These are phyloP conservation scores for Penicillium sclerotiorum DNA, from an alignment of 2,329 filamentous ascomycete genomes.

Conservation along the genomic window DNA sequence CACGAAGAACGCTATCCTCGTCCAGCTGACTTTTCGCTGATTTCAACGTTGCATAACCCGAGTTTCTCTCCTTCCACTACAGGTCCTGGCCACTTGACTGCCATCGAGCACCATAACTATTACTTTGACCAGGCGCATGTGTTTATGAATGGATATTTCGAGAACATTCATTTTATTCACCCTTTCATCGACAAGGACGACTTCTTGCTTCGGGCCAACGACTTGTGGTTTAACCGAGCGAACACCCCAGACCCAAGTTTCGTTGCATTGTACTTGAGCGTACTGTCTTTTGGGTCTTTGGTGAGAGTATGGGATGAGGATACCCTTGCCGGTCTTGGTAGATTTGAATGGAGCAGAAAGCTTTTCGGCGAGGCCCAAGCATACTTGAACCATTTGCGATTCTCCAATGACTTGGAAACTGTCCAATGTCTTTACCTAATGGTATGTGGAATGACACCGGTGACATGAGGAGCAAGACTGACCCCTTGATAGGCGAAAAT, in stretches of 20 bases:
- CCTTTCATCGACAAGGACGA: slow-evolving; percentile 52
- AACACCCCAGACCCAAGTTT: slow-evolving; percentile 44
- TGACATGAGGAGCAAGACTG: not conserved
- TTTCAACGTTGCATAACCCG: slow-evolving; percentile 52
- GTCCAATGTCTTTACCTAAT: slow-evolving; percentile 54
- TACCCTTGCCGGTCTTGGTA: slow-evolving; percentile 46
- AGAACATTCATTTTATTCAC: slow-evolving; percentile 53
- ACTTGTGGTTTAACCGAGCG: slow-evolving; percentile 44
- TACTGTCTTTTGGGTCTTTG: slow-evolving; percentile 51
- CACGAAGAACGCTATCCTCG: slow-evolving; percentile 16
- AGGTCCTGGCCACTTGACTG: slow-evolving; percentile 22
- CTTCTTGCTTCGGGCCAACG: slow-evolving; percentile 48
- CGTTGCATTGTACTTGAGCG: slow-evolving; percentile 51
- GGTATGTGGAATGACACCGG: slow-evolving; percentile 26
- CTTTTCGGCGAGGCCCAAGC: slow-evolving; percentile 49
- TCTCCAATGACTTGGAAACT: slow-evolving; percentile 52
- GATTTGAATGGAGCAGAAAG: slow-evolving; percentile 52
- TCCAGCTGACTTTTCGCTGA: slow-evolving; percentile 39
- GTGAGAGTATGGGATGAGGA: slow-evolving; percentile 49
- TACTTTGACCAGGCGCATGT: slow-evolving; percentile 49
- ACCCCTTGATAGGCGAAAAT: slow-evolving; percentile 44
- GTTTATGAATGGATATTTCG: slow-evolving; percentile 53
- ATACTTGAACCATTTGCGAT: slow-evolving; percentile 43
- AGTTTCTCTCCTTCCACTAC: slow-evolving; percentile 41
- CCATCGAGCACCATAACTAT: slow-evolving; percentile 36